Base-by-base conservation (phyloP, 2,329 filamentous ascomycete species). In the Aspergillus brasiliensis region DNA sequence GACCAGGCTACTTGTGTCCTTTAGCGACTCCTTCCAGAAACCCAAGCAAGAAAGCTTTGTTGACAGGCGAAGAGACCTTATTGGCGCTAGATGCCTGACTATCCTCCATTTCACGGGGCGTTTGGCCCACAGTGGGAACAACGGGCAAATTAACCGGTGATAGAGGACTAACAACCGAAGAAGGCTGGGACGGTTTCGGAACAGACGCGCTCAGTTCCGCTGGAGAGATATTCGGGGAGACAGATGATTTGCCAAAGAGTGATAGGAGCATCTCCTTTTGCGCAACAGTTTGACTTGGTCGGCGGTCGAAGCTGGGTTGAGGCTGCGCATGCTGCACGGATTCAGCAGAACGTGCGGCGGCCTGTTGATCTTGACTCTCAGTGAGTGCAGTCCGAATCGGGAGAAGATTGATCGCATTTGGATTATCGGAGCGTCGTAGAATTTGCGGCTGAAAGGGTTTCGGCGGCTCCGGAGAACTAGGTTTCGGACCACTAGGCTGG, bases 1-100 rank as follows among this genome's bases (percentile, higher is more conserved):
- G 19, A 44, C 11, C 15, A 21, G 7, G 19, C 72, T 63, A 78
- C 61, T 71, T 73, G 57, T 72, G 75, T 31, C 75, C 77, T 62
- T 81, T 80, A 2, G 77, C 79, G 59, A 84, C 80, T 58, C 80
- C 80, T 64, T 91, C 86, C 68, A 96, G 77, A 71, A 92, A 95
- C 8, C 85, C 88, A 54, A 95, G 80, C 71, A 96, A 77, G 68
- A 95, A 95, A 15, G 83, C 88, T 71, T 90, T 88, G 66, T 95
- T 88, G 0, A 86, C 88, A 0, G 90, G 85, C 3, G 88, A 89
- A 17, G 78, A 77, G 44, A 71, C 63, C n/a, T 65, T 71, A 53
- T 66, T 72, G 13, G 58, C 61, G 47, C 87, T 86, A 11, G 84
- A 80, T 31, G 81, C 81, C 69, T 83, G 79, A 62, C 81, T 84